Evolutionary conservation across 257 asterid species (phyloP), one percentile per base, ranked within the genome.

Genomic region (Cordia subcordata): DNA sequence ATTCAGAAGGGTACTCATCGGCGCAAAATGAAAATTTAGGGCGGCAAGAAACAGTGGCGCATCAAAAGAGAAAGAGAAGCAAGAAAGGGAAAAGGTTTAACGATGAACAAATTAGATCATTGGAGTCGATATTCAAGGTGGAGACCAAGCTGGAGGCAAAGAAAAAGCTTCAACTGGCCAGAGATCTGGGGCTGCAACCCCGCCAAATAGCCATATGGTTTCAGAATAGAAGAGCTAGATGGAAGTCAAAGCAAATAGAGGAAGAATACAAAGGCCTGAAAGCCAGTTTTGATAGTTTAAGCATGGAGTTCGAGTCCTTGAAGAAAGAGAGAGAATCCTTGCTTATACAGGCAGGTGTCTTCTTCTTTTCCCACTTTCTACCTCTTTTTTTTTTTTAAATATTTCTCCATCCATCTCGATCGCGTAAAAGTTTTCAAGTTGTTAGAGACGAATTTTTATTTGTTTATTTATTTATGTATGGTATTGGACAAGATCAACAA

Each of bases 131-230:
- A 39, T 82, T 85, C 66, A 76, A 73, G 46, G 23, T 71, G 8
- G 86, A 83, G 44, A 72, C 84, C 0, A 85, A 77, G 15, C 57
- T 83, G 5, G 94, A 82, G 58, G 69, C 88, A 0, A 73, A 64
- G 45, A 75, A 81, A 77, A 83, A 83, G 70, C 65, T 69, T 14
- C 67, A 76, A 69, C 63, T 85, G 1, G 90, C 94, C 0, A 73
- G 66, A 37, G 82, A 79, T 0, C 53, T 85, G 3, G 94, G 91
- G 5, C 53, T 86, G 58, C 92, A 83, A 60, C 92, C 92, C 0
- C 79, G 92, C 10, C 95, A 86, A 62, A 84, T 86, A 0, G 83
- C 86, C 0, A 83, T 86, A 21, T 86, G 95, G 95, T 86, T 83
- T 39, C 95, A 86, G 69, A 86, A 86, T 64, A 83, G 77, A 75